Conservation (phyloP, 768 basidiomycete species). For the Galerina sulciceps region DNA sequence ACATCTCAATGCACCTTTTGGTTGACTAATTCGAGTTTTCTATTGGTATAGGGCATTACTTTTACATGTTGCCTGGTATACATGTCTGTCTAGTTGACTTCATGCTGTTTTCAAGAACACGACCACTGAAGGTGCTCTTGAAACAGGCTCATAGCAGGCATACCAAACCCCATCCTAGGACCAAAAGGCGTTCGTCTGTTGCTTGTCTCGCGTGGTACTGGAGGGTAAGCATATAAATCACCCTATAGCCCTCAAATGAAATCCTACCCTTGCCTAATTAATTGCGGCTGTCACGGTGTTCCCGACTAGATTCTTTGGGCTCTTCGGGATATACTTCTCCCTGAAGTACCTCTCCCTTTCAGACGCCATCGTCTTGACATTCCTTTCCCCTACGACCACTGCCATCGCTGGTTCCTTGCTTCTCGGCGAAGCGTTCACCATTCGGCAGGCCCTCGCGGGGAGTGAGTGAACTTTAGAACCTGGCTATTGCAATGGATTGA, state of each 20-base stretch:
- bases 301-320: constrained; percentile 63
- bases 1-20: not conserved
- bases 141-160: constrained; percentile 10
- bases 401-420: constrained; percentile 60
- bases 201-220: constrained; percentile 59
- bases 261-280: no score
- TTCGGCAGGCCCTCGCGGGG: constrained; percentile 58
- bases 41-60: not conserved
- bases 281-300: no score
- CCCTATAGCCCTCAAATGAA: not conserved
- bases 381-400: constrained; percentile 70
- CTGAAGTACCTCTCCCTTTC: constrained; percentile 77
- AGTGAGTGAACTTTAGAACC: constrained; percentile 28
- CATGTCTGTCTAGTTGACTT: constrained; percentile 28
- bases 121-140: not conserved
- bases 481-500: not conserved
- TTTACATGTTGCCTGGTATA: constrained; percentile 55
- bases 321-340: constrained; percentile 73
- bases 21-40: not conserved
- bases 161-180: constrained; percentile 60
- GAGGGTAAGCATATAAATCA: constrained; percentile 46
- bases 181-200: constrained; percentile 68
- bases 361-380: constrained; percentile 78
- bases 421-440: constrained; percentile 61
- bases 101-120: not conserved